phyloP scores from a whole-genome alignment of 2,329 filamentous ascomycete species.

The Ceratocystis variospora region DNA sequence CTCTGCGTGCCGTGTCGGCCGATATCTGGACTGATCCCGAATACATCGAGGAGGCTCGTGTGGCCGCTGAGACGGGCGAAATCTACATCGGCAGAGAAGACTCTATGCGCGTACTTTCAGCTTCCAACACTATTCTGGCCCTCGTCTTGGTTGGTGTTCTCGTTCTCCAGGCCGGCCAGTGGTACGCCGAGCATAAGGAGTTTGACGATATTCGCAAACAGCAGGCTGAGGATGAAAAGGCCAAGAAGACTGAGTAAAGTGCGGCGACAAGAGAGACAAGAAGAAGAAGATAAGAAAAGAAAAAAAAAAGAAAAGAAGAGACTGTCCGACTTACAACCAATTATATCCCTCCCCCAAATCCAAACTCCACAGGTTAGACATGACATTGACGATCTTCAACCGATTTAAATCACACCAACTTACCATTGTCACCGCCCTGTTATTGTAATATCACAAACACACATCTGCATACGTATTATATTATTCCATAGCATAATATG shows the following conservation, averaged over 20 bases:
- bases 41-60: slow-evolving; percentile 30
- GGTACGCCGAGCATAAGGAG: slow-evolving; percentile 96
- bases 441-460: background rate
- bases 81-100: slow-evolving; percentile 71
- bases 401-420: background rate
- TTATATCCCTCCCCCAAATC: background rate
- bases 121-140: slow-evolving; percentile 91
- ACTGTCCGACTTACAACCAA: background rate
- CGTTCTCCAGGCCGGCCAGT: slow-evolving; percentile 89
- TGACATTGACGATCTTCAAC: background rate
- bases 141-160: slow-evolving; percentile 83
- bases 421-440: background rate
- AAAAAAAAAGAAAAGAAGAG: background rate
- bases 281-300: background rate
- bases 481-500: background rate
- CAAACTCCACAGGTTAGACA: background rate
- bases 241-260: slow-evolving; percentile 16
- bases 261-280: background rate
- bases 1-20: slow-evolving; percentile 65
- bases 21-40: slow-evolving; percentile 43
- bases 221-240: slow-evolving; percentile 23
- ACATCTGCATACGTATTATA: background rate
- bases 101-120: slow-evolving; percentile 75
- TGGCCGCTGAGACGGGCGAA: slow-evolving; percentile 40
- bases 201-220: slow-evolving; percentile 57